Conservation (phyloP, 345 rosid genomes). For the Cochlearia excelsa region DNA sequence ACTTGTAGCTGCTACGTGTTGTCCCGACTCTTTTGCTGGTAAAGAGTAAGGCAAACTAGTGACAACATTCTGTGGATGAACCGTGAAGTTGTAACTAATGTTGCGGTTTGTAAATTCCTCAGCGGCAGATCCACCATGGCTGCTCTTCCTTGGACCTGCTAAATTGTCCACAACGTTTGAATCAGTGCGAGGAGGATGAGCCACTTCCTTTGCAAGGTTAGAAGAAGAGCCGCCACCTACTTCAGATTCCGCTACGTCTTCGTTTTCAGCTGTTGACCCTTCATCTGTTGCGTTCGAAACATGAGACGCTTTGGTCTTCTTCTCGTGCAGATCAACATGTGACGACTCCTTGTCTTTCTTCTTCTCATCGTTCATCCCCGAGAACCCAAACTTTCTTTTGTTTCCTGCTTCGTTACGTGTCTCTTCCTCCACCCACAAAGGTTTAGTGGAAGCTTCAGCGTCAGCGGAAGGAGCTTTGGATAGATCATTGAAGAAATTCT, state of each 20-base stretch:
- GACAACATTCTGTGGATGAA: slow-evolving; percentile 43
- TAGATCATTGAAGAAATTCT: slow-evolving; percentile 82
- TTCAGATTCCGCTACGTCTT: slow-evolving; percentile 95
- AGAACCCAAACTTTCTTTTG: slow-evolving; percentile 65
- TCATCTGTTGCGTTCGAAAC: slow-evolving; percentile 77
- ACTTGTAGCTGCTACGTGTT: slow-evolving; percentile 43
- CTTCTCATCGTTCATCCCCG: slow-evolving; percentile 53
- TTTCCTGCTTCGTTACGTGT: slow-evolving; percentile 46
- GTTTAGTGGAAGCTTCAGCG: slow-evolving; percentile 53
- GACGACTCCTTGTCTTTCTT: slow-evolving; percentile 54
- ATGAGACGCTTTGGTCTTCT: slow-evolving; percentile 59
- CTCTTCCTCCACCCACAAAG: slow-evolving; percentile 71
- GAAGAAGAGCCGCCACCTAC: slow-evolving; percentile 76
- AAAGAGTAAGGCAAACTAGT: slow-evolving; percentile 42
- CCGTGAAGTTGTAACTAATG: slow-evolving; percentile 50
- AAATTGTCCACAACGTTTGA: slow-evolving; percentile 37
- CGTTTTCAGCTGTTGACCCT: slow-evolving; percentile 87
- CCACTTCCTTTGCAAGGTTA: slow-evolving; percentile 54
- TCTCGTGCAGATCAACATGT: slow-evolving; percentile 48
- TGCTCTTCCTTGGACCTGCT: slow-evolving; percentile 28
- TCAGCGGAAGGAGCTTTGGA: slow-evolving; percentile 49
- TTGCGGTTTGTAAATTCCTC: slow-evolving; percentile 58
- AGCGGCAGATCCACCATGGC: slow-evolving; percentile 32
- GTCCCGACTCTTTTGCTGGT: slow-evolving; percentile 49
- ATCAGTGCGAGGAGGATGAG: slow-evolving; percentile 44